Percentiles rank a stretch among this genome's conserved stretches.
phyloP scores from a whole-genome alignment of 148 eudicot genomes.

The Vaccinium vitisidaea region DNA sequence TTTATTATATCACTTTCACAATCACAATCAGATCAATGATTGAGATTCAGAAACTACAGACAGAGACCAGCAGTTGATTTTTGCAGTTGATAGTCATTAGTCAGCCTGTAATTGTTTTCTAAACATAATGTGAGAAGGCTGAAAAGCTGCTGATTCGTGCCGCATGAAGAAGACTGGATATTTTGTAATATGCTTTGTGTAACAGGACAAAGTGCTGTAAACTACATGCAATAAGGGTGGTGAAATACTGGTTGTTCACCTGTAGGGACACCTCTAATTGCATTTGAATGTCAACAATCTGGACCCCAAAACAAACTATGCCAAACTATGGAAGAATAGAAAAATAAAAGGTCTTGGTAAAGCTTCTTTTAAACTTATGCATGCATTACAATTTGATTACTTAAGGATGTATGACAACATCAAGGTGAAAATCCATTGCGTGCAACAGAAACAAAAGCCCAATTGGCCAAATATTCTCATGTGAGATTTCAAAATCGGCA shows the following conservation, averaged over 20 bases:
- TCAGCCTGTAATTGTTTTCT: neutral
- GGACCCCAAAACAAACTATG: constrained; percentile 1
- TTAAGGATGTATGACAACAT: neutral
- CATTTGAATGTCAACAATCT: neutral
- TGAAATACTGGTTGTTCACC: neutral
- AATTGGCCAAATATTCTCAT: neutral
- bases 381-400: neutral
- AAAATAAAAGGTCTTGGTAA: neutral
- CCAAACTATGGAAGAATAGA: neutral
- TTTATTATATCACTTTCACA: neutral
- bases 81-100: neutral
- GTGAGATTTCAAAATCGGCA: neutral
- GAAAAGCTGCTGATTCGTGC: neutral
- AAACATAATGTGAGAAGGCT: neutral
- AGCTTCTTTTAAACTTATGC: neutral
- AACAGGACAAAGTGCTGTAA: neutral
- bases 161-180: constrained; percentile 5
- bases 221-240: neutral
- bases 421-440: neutral
- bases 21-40: neutral
- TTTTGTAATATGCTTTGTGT: neutral
- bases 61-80: neutral
- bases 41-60: neutral
- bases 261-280: neutral
- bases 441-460: neutral